Evolutionary conservation across 106 monocot species (phyloP), one percentile per base, ranked within the genome.

Genomic region (Acanthochlamys bracteata): DNA sequence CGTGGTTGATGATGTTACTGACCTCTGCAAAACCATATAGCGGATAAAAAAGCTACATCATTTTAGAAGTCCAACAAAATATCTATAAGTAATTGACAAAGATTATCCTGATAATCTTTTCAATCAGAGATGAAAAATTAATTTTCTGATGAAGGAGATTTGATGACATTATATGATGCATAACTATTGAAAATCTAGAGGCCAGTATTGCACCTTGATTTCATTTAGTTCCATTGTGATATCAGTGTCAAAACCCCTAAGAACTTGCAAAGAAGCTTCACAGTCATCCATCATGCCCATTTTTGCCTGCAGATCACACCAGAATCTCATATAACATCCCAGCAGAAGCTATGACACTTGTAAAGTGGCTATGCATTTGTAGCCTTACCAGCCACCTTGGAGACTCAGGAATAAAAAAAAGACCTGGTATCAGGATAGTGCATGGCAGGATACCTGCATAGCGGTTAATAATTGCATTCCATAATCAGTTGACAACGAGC

Each of bases 351-450:
- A 0, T 4, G 17, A 13, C 55, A 25, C 25, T 27, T 12, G 56
- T 56, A 13, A 57, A 58, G 14, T 13, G 55, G 26, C 60, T n/a
- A 24, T 54, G 4, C 20, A 58, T 58, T 56, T 33, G 47, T n/a
- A 53, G 54, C 25, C 69, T 61, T 67, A 93, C 89, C 93, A 93
- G 72, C 93, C 93, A 95, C 61, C 95, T 79, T 24, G 95, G 95
- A 25, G 95, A 95, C 75, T 95, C 95, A 4, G 90, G 95, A 60
- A 95, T 95, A 60, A 95, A 95, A 72, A 95, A 95, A 13, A 95
- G 66, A 43, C 84, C 87, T 57, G 95, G 95, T 61, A 95, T 88
- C 41, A 95, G 71, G 43, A 90, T 68, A 42, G 78, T 87, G 69
- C 95, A 95, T 16, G 95, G 95, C 68, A 95, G 49, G 41, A 78